phyloP scores from a whole-genome alignment of 2,329 filamentous ascomycete species.

The Fusarium begoniae region DNA sequence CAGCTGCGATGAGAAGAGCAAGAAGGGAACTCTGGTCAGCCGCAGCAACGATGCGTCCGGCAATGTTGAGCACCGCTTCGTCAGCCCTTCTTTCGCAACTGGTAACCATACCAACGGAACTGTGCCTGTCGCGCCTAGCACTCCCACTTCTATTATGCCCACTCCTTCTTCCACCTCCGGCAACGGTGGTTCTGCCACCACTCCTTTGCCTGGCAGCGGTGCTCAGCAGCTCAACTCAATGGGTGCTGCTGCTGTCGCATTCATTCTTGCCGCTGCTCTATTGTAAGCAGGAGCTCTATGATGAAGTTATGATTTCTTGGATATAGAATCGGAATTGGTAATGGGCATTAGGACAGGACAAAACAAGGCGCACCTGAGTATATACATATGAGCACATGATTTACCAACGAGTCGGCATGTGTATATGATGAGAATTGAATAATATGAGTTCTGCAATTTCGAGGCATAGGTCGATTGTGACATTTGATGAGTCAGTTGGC shows the following conservation, averaged over 20 bases:
- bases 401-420: neutral
- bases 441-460: neutral
- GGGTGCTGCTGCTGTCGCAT: conserved; percentile 44
- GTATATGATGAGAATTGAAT: neutral
- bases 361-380: neutral
- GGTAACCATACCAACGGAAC: conserved; percentile 39
- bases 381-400: neutral
- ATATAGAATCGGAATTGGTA: conserved; percentile 6
- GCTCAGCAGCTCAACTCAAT: conserved; percentile 44
- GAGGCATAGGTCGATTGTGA: neutral
- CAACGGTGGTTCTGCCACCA: conserved; percentile 9
- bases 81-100: conserved; percentile 19
- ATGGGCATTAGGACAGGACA: neutral
- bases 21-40: conserved; percentile 19
- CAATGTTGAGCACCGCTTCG: conserved; percentile 10
- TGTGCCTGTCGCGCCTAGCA: conserved; percentile 7
- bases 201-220: conserved; percentile 24
- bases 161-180: conserved; percentile 40
- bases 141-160: conserved; percentile 23
- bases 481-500: neutral
- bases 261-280: conserved; percentile 44
- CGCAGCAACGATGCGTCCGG: conserved; percentile 1
- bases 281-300: conserved; percentile 34
- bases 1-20: conserved; percentile 53
- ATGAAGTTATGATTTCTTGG: neutral